Evolutionary conservation across 148 eudicot genomes (phyloP).

Genomic region (Beta vulgaris): DNA sequence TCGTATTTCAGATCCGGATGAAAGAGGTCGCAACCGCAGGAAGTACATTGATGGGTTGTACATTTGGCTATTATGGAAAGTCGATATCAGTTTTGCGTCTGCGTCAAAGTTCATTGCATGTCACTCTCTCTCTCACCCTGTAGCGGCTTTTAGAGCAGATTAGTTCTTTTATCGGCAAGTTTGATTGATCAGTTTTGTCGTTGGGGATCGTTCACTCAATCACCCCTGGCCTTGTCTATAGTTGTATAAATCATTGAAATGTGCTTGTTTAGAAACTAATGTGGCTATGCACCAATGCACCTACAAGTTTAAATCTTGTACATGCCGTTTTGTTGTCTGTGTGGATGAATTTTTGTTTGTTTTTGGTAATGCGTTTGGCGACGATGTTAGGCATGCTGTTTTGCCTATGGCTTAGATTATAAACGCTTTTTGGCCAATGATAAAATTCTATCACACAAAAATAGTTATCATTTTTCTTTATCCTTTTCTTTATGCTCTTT

Average conservation of each 20-base stretch:
- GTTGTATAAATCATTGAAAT: slow-evolving; percentile 17
- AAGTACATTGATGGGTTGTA: slow-evolving; percentile 21
- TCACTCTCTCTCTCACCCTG: neutral
- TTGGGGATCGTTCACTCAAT: slow-evolving; percentile 1
- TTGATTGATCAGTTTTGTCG: slow-evolving; percentile 26
- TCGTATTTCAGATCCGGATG: slow-evolving; percentile 4
- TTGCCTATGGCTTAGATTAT: too few species aligned
- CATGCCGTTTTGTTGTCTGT: neutral
- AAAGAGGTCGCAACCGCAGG: neutral
- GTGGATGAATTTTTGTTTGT: neutral
- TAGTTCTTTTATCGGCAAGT: neutral
- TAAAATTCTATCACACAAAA: too few species aligned
- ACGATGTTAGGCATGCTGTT: too few species aligned
- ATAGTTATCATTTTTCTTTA: too few species aligned
- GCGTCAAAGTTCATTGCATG: neutral
- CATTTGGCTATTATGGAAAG: slow-evolving; percentile 22
- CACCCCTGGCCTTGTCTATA: slow-evolving; percentile 14
- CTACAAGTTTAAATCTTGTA: slow-evolving; percentile 10
- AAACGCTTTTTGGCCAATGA: too few species aligned
- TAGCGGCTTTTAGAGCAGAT: neutral
- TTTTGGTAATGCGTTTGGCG: too few species aligned
- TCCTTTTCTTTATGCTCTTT: too few species aligned
- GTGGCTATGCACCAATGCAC: neutral
- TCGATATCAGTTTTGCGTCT: neutral
- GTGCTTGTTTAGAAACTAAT: neutral